Base-by-base conservation (phyloP, 2,329 filamentous ascomycete species). In the Coniochaeta ligniaria region DNA sequence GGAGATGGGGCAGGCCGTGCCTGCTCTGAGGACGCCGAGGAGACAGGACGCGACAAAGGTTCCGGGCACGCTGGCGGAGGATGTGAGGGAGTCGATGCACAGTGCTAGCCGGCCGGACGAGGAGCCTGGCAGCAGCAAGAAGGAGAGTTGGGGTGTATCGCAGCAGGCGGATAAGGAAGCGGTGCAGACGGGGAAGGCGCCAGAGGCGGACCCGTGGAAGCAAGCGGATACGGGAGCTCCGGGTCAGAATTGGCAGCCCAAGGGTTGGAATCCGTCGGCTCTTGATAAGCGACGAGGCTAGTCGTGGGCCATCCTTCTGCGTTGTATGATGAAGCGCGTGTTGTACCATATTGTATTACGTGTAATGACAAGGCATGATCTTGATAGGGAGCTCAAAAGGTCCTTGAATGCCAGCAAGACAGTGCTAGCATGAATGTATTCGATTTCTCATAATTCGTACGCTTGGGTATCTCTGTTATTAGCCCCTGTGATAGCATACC, bases 101-200 rank as follows among this genome's bases (percentile, higher is more conserved):
- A 45, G 62, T 41, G 59, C 63, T 45, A 22, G 59, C 50, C 43
- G 59, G 59, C 55, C 57, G 63, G 38, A 38, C 43, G 36, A 56
- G 60, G 62, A 61, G 56, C 60, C 63, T 22, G 55, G 17, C 59
- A 33, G 43, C 35, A 55, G 54, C 59, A 64, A 58, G 64, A 60
- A 64, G 57, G 59, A 65, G 22, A 62, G 50, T 22, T 62, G 64
- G 64, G 54, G 60, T 17, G 61, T 60, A 52, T 65, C 62, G 60
- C 38, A 66, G 55, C 43, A 63, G 16, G 60, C 63, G 35, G 63
- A 65, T 3, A 50, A 60, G 11, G 59, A 62, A 12, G 17, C 8
- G 47, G 16, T 52, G 22, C 22, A 24, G 14, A 52, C 22, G 22
- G 47, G 47, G 3, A 31, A 31, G 26, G 9, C 8, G 24, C 2